Percentiles rank a stretch among this genome's conserved stretches.
These are phyloP conservation scores for Vigna angularis DNA, from an alignment of 306 rosid genomes.

Conservation along the genomic window DNA sequence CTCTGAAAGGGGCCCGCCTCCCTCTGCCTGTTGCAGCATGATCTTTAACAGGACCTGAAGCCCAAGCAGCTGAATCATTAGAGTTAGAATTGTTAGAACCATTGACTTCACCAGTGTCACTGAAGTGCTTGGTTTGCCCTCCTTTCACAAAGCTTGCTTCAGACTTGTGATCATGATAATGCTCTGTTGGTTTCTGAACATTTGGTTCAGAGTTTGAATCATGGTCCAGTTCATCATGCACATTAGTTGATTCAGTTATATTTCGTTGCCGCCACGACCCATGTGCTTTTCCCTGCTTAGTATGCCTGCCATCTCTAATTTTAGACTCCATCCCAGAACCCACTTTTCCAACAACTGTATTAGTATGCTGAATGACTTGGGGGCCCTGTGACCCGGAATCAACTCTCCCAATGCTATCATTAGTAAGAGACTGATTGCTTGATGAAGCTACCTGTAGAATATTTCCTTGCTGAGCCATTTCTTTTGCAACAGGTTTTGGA, in stretches of 20 bases:
- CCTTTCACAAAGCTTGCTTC: constrained; percentile 54
- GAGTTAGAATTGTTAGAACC: constrained; percentile 53
- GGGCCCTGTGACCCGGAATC: constrained; percentile 55
- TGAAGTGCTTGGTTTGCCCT: constrained; percentile 57
- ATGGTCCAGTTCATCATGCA: constrained; percentile 53
- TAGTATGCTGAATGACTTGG: constrained; percentile 49
- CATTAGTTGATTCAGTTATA: constrained; percentile 49
- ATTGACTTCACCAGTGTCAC: constrained; percentile 59
- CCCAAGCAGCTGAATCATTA: constrained; percentile 53
- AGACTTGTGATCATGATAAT: constrained; percentile 51
- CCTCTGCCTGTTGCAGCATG: constrained; percentile 62
- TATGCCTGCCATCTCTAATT: constrained; percentile 63
- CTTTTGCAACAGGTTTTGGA: constrained; percentile 97
- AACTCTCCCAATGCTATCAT: constrained; percentile 52
- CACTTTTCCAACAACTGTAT: constrained; percentile 50
- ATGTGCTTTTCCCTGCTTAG: constrained; percentile 71
- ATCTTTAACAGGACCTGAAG: constrained; percentile 57
- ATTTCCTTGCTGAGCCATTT: constrained; percentile 89
- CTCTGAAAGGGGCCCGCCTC: constrained; percentile 64
- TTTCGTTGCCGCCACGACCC: constrained; percentile 82
- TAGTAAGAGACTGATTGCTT: constrained; percentile 51
- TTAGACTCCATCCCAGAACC: constrained; percentile 62
- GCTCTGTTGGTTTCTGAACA: constrained; percentile 53
- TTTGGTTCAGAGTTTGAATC: constrained; percentile 50
- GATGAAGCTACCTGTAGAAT: constrained; percentile 55